A percentile compares a stretch with the other conserved stretches of the same genome.
Evolutionary conservation across 176 grass and related monocot genomes (phyloP).

Genomic region (Canna indica): DNA sequence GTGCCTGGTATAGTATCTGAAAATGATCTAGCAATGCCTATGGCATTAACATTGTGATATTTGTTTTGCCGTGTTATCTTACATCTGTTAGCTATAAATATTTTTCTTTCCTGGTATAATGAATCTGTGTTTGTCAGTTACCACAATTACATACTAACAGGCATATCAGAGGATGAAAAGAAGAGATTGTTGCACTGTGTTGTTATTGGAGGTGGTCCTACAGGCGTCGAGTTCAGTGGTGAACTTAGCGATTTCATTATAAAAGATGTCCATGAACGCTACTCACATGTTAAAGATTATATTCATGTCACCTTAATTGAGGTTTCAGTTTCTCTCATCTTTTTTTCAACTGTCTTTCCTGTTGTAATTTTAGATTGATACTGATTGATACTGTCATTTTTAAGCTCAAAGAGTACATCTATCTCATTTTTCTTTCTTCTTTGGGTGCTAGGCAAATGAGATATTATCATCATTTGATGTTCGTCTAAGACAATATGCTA

Average conservation of each 20-base stretch:
- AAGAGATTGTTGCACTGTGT: conserved; percentile 81
- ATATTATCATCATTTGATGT: conserved; percentile 93
- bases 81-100: not conserved
- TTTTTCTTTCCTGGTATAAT: not conserved
- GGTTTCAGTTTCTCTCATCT: conserved; percentile 28
- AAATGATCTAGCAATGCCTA: not conserved
- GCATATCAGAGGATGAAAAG: conserved; percentile 69
- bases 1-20: conserved; percentile 47
- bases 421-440: not conserved
- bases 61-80: not conserved
- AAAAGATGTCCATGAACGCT: conserved; percentile 81
- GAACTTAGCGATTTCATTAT: conserved; percentile 97
- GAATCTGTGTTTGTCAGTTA: not conserved
- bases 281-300: conserved; percentile 92
- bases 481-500: conserved; percentile 87
- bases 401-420: conserved; percentile 3
- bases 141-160: conserved; percentile 32
- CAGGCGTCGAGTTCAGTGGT: conserved; percentile 97
- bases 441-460: conserved; percentile 74
- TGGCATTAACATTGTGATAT: too few relatives aligned
- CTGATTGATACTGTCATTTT: conserved; percentile 3
- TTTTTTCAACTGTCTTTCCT: not conserved
- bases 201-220: conserved; percentile 97
- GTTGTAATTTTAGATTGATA: conserved; percentile 9
- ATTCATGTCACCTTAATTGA: conserved; percentile 89